phyloP scores from a whole-genome alignment of 2,329 filamentous ascomycete genomes.

The Fusarium sp. region DNA sequence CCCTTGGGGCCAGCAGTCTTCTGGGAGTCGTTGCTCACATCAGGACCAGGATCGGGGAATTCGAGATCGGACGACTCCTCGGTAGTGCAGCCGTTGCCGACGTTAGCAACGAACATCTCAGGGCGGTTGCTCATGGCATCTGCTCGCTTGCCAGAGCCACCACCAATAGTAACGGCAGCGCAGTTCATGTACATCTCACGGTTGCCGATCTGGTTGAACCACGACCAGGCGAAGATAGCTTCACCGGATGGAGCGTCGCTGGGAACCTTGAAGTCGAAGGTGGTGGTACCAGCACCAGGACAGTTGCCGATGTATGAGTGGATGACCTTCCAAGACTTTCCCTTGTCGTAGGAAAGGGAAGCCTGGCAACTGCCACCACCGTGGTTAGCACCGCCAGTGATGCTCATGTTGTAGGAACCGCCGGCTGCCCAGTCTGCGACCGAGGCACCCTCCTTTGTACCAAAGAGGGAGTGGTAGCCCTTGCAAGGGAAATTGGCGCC shows the following conservation, averaged over 20 bases:
- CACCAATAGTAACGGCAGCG: constrained; percentile 73
- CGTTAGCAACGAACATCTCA: constrained; percentile 77
- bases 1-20: constrained; percentile 53
- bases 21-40: constrained; percentile 57
- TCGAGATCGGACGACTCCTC: constrained; percentile 67
- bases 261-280: constrained; percentile 75
- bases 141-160: constrained; percentile 51
- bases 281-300: constrained; percentile 58
- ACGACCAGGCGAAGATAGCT: constrained; percentile 79
- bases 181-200: constrained; percentile 92
- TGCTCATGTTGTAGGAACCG: constrained; percentile 69
- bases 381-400: constrained; percentile 73
- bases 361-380: constrained; percentile 82
- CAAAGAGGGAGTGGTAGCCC: constrained; percentile 65
- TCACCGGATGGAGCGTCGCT: constrained; percentile 69
- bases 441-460: constrained; percentile 61
- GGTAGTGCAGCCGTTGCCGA: constrained; percentile 70
- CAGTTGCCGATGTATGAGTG: constrained; percentile 68
- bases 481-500: constrained; percentile 83
- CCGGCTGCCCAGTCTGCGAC: constrained; percentile 74
- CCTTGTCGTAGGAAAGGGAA: constrained; percentile 78
- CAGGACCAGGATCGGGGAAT: constrained; percentile 74
- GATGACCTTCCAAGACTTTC: constrained; percentile 76
- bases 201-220: constrained; percentile 82
- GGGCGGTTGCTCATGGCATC: constrained; percentile 68